phyloP scores from a whole-genome alignment of 495 filamentous ascomycete species.

The Hypoxylon rickii region DNA sequence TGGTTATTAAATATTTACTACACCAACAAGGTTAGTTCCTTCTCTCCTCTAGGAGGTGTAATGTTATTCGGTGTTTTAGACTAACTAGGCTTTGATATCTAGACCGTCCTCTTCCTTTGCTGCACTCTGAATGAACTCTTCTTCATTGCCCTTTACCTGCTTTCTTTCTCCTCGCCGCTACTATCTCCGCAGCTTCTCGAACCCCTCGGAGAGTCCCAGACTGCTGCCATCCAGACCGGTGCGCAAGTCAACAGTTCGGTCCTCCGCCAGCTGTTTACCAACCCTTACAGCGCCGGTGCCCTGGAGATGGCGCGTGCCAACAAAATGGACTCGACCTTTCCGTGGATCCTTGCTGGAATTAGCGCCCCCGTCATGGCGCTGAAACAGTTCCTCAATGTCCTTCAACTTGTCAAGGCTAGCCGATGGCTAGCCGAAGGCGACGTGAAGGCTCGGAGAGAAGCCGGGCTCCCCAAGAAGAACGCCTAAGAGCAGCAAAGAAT shows the following conservation, averaged over 20 bases:
- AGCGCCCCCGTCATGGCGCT: constrained; percentile 82
- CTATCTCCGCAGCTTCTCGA: constrained; percentile 81
- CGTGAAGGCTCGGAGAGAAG: constrained; percentile 56
- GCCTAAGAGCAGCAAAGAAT: constrained; percentile 7
- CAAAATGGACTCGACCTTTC: constrained; percentile 76
- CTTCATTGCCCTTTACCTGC: constrained; percentile 96
- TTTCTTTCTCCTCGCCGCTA: constrained; percentile 89
- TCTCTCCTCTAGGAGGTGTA: constrained; percentile 6
- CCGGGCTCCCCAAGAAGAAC: constrained; percentile 47
- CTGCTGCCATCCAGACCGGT: constrained; percentile 62
- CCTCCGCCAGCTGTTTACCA: constrained; percentile 68
- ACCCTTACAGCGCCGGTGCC: constrained; percentile 87
- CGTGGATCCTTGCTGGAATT: constrained; percentile 85
- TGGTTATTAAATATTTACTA: constrained; percentile 94
- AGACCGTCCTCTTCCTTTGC: constrained; percentile 91
- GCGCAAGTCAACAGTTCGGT: constrained; percentile 67
- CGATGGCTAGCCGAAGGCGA: constrained; percentile 93
- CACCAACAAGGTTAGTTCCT: constrained; percentile 78
- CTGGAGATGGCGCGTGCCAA: constrained; percentile 89
- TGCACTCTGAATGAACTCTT: constrained; percentile 92
- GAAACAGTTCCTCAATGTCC: constrained; percentile 93
- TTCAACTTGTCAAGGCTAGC: constrained; percentile 93
- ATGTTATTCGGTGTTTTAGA: constrained; percentile 18
- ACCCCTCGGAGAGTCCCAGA: constrained; percentile 49
- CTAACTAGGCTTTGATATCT: constrained; percentile 4